Conservation (phyloP, 78 protist genomes). For the Dictyostelium capitatum region DNA sequence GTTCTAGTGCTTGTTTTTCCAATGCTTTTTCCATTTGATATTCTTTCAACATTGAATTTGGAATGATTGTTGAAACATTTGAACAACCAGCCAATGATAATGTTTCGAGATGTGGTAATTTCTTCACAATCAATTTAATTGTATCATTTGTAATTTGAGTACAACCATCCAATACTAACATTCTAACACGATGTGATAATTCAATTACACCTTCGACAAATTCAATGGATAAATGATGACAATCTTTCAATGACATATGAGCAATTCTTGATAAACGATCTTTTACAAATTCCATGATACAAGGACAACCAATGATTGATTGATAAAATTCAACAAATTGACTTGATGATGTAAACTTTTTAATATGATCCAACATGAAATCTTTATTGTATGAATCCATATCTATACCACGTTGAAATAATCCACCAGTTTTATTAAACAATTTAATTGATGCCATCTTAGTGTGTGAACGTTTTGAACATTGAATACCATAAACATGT, state of each 20-base stretch:
- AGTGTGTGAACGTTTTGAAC: constrained; percentile 59
- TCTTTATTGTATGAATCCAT: constrained; percentile 61
- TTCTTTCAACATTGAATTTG: constrained; percentile 37
- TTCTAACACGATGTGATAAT: constrained; percentile 53
- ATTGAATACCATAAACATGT: constrained; percentile 73
- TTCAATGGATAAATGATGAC: constrained; percentile 55
- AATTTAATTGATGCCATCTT: constrained; percentile 70
- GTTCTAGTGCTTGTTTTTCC: background rate
- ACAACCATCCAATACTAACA: constrained; percentile 76
- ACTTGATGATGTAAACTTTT: constrained; percentile 48
- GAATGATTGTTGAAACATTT: constrained; percentile 51
- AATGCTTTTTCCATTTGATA: background rate
- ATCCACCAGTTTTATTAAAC: constrained; percentile 42
- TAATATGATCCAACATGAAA: constrained; percentile 54
- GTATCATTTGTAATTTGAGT: constrained; percentile 59
- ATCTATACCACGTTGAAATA: constrained; percentile 67
- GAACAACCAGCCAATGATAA: constrained; percentile 33
- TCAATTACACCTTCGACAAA: constrained; percentile 70
- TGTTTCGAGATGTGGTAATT: constrained; percentile 56
- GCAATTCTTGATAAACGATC: constrained; percentile 58
- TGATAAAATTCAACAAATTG: constrained; percentile 78
- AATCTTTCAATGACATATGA: constrained; percentile 69
- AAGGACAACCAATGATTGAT: constrained; percentile 69
- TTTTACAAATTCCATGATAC: constrained; percentile 56
- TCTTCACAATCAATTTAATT: constrained; percentile 37